These are phyloP conservation scores for Verticillium dahliae DNA, from an alignment of 2,329 filamentous ascomycete genomes.

Conservation along the genomic window DNA sequence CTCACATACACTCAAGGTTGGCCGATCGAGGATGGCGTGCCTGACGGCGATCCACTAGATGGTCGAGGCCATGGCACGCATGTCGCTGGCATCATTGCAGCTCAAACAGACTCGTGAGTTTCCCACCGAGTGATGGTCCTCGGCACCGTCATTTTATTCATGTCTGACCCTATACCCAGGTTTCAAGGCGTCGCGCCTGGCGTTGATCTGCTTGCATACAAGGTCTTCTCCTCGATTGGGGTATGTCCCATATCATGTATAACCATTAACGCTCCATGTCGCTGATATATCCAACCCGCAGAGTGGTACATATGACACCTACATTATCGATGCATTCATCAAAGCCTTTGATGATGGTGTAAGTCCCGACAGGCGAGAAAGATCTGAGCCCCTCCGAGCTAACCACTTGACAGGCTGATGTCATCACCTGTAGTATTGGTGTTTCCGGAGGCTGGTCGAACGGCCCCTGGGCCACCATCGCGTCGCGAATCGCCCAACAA, in stretches of 20 bases:
- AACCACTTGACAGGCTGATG: conserved; percentile 1
- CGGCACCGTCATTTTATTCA: too few relatives aligned
- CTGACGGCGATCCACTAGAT: conserved; percentile 26
- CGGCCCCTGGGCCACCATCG: conserved; percentile 7
- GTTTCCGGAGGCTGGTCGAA: conserved; percentile 5
- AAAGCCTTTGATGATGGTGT: neutral
- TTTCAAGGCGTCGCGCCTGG: conserved; percentile 38
- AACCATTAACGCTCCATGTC: neutral
- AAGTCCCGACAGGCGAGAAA: neutral
- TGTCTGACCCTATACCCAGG: conserved; percentile 14
- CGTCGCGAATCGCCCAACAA: conserved; percentile 10
- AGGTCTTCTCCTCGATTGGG: conserved; percentile 27
- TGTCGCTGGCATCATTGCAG: conserved; percentile 42
- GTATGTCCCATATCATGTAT: neutral
- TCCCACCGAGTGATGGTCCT: too few relatives aligned
- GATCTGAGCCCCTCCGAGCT: too few relatives aligned
- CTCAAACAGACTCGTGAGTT: conserved; percentile 27
- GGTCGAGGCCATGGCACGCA: conserved; percentile 32
- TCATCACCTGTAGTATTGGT: conserved; percentile 9
- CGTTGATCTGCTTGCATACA: conserved; percentile 35
- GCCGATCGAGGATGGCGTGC: neutral
- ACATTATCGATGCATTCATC: conserved; percentile 1
- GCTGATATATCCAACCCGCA: conserved; percentile 19
- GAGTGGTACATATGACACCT: conserved; percentile 18
- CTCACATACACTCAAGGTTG: neutral